Evolutionary conservation across 805 yeast genomes (phyloP).

Genomic region (Saccharomyces mikatae): DNA sequence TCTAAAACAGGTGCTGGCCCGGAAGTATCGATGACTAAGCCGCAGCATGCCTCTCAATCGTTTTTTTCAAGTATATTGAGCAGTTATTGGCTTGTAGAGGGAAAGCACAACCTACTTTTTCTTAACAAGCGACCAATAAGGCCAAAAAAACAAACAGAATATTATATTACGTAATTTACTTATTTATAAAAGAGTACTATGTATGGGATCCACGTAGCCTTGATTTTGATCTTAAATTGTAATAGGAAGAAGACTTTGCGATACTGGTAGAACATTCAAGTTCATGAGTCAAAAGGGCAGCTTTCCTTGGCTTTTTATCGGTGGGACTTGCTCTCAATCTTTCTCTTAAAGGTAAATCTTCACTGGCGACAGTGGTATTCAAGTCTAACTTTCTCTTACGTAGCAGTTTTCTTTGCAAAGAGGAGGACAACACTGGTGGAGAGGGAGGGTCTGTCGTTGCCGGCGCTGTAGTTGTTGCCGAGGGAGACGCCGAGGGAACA

Average conservation of each 20-base stretch:
- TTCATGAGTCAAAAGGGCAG: not conserved
- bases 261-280: not conserved
- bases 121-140: not conserved
- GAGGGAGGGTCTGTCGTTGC: not conserved
- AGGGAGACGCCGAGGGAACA: not conserved
- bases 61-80: not conserved
- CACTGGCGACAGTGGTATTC: not conserved
- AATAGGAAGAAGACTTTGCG: constrained; percentile 17
- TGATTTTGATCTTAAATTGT: constrained; percentile 28
- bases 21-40: not conserved
- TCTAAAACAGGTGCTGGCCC: not conserved
- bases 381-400: not conserved
- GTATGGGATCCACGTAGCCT: constrained; percentile 13
- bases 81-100: not conserved
- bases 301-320: constrained; percentile 20
- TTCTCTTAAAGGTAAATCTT: constrained; percentile 5
- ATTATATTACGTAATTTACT: not conserved
- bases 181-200: not conserved
- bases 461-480: not conserved
- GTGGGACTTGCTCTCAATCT: constrained; percentile 19
- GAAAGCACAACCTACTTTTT: not conserved
- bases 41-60: not conserved
- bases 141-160: not conserved
- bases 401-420: not conserved
- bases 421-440: not conserved